Base-by-base conservation (phyloP, 2,329 filamentous ascomycete species). In the Metarhizium sp. region DNA sequence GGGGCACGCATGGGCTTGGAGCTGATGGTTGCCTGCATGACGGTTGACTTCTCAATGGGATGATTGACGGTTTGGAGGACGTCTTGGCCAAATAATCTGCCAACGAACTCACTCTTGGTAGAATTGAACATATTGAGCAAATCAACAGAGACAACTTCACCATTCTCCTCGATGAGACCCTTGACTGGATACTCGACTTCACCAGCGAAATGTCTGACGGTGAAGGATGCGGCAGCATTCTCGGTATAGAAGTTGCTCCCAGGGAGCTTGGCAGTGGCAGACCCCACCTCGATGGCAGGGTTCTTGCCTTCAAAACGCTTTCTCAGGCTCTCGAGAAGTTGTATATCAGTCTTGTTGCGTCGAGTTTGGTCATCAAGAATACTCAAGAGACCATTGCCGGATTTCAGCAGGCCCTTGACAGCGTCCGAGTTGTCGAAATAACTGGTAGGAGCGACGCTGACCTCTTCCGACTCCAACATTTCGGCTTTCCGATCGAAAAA, bases 401-500 rank as follows among this genome's bases (percentile, higher is more conserved):
- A 80, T 74, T 97, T 99, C 55, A 99, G 76, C 36, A 99, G 78
- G 13, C 91, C 92, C 64, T 88, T 90, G 58, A 96, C 91, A 10
- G 92, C 91, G 69, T 97, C 94, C 0, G 89, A 91, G 70, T 97
- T 99, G 71, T 99, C 94, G 63, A 96, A 99, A 71, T 97, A 99
- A 73, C 90, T 96, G 0, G 92, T 96, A 0, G 92, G 86, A 2
- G 92, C 82, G 2, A 99, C 90, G 36, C 79, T 84, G 40, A 99
- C 90, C 68, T 99, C 94, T 69, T 99, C 94, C 1, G 87, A 91
- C 67, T 99, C 94, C 25, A 99, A 79, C 73, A 95, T 83, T 59
- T 97, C 92, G 0, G 92, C 91, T 70, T 94, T 95, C 62, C 87
- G 86, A 66, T 96, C 92, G 69, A 97, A 99, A 73, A 99, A 97